Percentiles rank a stretch among this genome's conserved stretches.
Conservation (phyloP, 805 yeast genomes). For the Huiozyma naganishii region DNA sequence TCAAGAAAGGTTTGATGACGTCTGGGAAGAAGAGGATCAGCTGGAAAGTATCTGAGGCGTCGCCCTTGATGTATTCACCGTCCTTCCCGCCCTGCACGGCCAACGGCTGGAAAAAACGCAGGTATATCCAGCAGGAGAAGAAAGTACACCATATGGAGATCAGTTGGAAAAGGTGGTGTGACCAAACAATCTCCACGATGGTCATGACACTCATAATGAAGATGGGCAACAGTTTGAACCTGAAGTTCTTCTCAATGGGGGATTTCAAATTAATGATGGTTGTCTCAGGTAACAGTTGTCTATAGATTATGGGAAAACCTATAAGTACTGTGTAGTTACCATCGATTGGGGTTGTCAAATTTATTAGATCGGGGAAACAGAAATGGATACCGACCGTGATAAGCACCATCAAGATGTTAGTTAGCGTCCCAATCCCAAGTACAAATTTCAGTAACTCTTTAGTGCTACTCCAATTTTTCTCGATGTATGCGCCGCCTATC, state of each 20-base stretch:
- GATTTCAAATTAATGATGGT: constrained; percentile 39
- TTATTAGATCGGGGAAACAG: constrained; percentile 15
- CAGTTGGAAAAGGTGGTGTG: constrained; percentile 36
- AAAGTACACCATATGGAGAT: constrained; percentile 52
- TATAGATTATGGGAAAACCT: constrained; percentile 53
- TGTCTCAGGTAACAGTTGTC: constrained; percentile 54
- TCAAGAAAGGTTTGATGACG: constrained; percentile 38
- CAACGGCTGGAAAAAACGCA: constrained; percentile 66
- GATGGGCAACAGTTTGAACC: constrained; percentile 58
- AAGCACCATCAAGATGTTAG: constrained; percentile 39
- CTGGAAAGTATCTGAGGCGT: constrained; percentile 83
- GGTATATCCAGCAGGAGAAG: constrained; percentile 59
- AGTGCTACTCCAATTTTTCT: constrained; percentile 49
- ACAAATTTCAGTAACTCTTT: constrained; percentile 41
- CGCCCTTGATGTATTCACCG: constrained; percentile 38
- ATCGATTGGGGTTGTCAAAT: constrained; percentile 36
- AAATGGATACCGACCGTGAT: constrained; percentile 19
- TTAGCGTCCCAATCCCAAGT: constrained; percentile 36
- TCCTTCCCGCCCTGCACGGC: constrained; percentile 13
- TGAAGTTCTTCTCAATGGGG: constrained; percentile 34
- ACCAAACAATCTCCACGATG: constrained; percentile 20
- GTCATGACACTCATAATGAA: constrained; percentile 25
- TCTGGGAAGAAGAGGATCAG: constrained; percentile 79
- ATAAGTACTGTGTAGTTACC: constrained; percentile 46
- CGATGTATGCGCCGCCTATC: constrained; percentile 56